Conservation (phyloP, 345 rosid species). For the Gossypium bickii region DNA sequence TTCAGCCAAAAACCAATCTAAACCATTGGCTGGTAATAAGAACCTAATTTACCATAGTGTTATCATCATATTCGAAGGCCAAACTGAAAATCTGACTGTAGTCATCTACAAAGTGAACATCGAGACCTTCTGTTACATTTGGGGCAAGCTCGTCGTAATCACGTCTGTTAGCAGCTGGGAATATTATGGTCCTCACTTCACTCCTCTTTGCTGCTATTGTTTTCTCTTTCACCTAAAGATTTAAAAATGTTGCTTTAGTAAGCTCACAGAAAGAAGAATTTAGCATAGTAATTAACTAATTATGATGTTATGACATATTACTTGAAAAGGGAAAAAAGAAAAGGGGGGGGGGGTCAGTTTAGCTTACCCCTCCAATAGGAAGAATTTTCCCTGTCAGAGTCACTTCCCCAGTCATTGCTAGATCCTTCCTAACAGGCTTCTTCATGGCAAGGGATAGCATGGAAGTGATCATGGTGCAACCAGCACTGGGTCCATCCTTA, state of each 20-base stretch:
- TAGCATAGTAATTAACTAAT: background rate
- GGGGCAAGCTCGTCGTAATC: slow-evolving; percentile 87
- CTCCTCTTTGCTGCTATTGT: slow-evolving; percentile 92
- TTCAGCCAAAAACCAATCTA: background rate
- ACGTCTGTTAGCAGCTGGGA: slow-evolving; percentile 88
- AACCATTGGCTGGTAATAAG: background rate
- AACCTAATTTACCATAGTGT: slow-evolving; percentile 1
- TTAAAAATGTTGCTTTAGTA: background rate
- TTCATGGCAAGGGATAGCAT: slow-evolving; percentile 81
- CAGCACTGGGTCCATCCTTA: slow-evolving; percentile 98
- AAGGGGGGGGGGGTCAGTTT: background rate
- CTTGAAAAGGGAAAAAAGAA: background rate
- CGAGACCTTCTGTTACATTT: slow-evolving; percentile 88
- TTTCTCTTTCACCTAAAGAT: slow-evolving; percentile 86
- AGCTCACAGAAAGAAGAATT: background rate
- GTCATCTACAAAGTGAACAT: slow-evolving; percentile 84
- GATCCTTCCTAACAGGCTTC: slow-evolving; percentile 67
- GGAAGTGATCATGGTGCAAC: slow-evolving; percentile 99
- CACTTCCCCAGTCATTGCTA: slow-evolving; percentile 98
- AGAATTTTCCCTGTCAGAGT: slow-evolving; percentile 85
- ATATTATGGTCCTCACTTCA: slow-evolving; percentile 71
- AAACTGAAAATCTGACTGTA: slow-evolving; percentile 58
- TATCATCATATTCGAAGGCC: slow-evolving; percentile 50
- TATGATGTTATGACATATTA: background rate
- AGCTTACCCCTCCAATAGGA: slow-evolving; percentile 98